A percentile compares a stretch with the other conserved stretches of the same genome.
Evolutionary conservation across 2,329 filamentous ascomycete genomes (phyloP).

Genomic region (Sarocladium kiliense): DNA sequence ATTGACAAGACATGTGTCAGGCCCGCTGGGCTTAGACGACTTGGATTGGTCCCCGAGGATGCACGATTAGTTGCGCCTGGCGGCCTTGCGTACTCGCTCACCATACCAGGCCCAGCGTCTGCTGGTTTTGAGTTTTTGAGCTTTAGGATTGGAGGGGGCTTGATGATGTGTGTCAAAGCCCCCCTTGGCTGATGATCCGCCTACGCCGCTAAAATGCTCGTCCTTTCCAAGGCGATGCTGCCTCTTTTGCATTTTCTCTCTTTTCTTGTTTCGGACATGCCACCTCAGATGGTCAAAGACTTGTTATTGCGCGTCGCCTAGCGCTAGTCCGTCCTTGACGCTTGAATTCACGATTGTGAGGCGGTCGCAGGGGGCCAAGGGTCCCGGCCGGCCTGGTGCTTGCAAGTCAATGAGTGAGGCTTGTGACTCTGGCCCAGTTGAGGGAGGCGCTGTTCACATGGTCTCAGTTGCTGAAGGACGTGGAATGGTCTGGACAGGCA

Average conservation of each 20-base stretch:
- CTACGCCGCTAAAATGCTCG: slow-evolving; percentile 7
- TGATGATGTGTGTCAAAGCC: slow-evolving; percentile 3
- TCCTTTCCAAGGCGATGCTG: slow-evolving; percentile 1
- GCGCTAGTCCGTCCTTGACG: not conserved
- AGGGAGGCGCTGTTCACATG: slow-evolving; percentile 5
- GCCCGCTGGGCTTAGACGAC: not conserved
- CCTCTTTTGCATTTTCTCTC: not conserved
- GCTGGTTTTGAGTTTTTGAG: not conserved
- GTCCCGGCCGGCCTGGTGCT: not conserved
- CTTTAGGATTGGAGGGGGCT: not conserved
- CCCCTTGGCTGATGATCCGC: slow-evolving; percentile 2
- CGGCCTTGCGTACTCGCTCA: slow-evolving; percentile 4
- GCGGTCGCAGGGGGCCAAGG: not conserved
- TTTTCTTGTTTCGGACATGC: slow-evolving; percentile 8
- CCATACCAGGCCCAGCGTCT: not conserved
- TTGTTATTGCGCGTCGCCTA: not conserved
- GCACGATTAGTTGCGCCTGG: slow-evolving; percentile 1
- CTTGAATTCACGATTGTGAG: not conserved
- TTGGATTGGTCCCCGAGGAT: not conserved
- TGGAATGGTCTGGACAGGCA: not conserved
- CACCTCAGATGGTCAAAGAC: slow-evolving; percentile 2
- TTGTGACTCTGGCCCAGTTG: slow-evolving; percentile 1
- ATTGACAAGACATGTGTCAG: slow-evolving; percentile 10
- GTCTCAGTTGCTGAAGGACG: not conserved
- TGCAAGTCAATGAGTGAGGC: not conserved